Evolutionary conservation across 1,284 basidiomycete species (phyloP), one percentile per base, ranked within the genome.

Genomic region (Malassezia equina): DNA sequence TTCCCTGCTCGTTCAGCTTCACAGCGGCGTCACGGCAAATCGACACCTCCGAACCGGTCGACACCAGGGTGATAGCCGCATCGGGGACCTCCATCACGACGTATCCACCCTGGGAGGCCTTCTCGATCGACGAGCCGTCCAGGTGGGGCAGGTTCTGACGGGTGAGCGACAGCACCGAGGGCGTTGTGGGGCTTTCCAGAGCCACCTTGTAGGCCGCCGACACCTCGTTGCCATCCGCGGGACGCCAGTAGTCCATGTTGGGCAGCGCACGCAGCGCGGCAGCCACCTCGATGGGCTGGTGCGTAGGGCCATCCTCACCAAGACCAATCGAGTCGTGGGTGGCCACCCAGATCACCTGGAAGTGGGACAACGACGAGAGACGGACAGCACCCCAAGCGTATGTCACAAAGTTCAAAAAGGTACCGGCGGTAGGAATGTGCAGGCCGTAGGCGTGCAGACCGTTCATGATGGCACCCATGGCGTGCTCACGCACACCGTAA

Each of bases 401-500:
- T 7, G 88, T 90, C 47, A 91, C 87, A 75, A 94, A 94, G 83
- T 91, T 93, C 83, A 71, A 62, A 69, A 77, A 76, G 40, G 73
- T 76, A 44, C 70, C 71, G 44, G 62, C 51, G 28, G 62, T 62
- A 88, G 77, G 84, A 90, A 93, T 51, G 89, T 91, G 61, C 84
- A 88, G 63, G 84, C 82, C 78, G 77, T 90, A 93, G 15, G 88
- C 89, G 63, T 80, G 77, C 60, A 93, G 76, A 77, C 89, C 89
- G 76, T 93, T 93, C 70, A 85, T 88, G 73, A 94, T 89, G 60
- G 90, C 90, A 71, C 86, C 88, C 90, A 95, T 95, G 69, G 81
- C 90, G 77, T 95, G 90, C 78, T 95, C 90, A 78, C 90, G 88
- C 57, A 95, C 90, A 83, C 90, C 90, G 78, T 87, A 95, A 55